phyloP scores from a whole-genome alignment of 345 rosid species.

The Euphorbia peplus region DNA sequence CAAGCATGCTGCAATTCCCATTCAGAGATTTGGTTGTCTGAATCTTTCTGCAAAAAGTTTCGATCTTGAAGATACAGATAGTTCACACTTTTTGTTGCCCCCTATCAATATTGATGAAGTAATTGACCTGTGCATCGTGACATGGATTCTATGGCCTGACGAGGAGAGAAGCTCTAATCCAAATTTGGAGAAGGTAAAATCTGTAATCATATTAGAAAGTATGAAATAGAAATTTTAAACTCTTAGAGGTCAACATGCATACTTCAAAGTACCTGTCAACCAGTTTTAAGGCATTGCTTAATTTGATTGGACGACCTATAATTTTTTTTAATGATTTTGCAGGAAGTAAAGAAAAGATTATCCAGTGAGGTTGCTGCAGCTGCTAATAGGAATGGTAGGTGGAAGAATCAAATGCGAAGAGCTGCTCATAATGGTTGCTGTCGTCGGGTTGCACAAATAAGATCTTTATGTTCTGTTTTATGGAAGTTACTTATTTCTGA shows the following conservation, averaged over 20 bases:
- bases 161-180: constrained; percentile 87
- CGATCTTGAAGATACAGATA: constrained; percentile 51
- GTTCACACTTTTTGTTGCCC: constrained; percentile 50
- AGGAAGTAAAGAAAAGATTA: constrained; percentile 90
- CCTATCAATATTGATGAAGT: constrained; percentile 49
- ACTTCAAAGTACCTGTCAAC: neutral
- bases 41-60: constrained; percentile 36
- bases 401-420: constrained; percentile 94
- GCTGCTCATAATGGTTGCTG: constrained; percentile 97
- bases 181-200: constrained; percentile 78
- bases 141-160: constrained; percentile 99
- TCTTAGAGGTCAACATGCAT: neutral
- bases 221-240: neutral
- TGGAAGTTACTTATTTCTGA: constrained; percentile 87
- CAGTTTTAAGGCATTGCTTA: constrained; percentile 2
- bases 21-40: constrained; percentile 53
- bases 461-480: constrained; percentile 68
- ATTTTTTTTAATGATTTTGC: constrained; percentile 28
- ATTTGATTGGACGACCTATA: constrained; percentile 20
- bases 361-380: constrained; percentile 79
- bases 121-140: constrained; percentile 67
- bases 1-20: constrained; percentile 60
- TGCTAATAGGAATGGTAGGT: constrained; percentile 82
- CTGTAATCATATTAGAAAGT: neutral
- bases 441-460: constrained; percentile 79